Percentiles rank a stretch among this genome's conserved stretches.
phyloP scores from a whole-genome alignment of 495 filamentous ascomycete genomes.

The Penicillium psychrofluorescens region DNA sequence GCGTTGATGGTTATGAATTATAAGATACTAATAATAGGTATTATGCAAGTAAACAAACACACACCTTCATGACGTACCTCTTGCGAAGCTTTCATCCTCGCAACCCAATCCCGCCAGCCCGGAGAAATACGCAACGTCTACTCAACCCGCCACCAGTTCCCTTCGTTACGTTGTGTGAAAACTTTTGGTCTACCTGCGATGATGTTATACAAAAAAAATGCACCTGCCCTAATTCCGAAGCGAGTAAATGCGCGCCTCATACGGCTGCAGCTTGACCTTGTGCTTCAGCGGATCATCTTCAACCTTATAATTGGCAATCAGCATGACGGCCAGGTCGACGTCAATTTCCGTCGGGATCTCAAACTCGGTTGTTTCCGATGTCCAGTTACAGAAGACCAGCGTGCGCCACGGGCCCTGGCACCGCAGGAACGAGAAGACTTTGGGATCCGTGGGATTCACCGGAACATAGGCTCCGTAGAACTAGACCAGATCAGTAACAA shows the following conservation, averaged over 20 bases:
- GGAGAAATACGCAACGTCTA: too few relatives aligned
- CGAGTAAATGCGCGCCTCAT: conserved; percentile 11
- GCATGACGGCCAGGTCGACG: conserved; percentile 7
- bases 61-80: too few relatives aligned
- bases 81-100: too few relatives aligned
- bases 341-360: conserved; percentile 4
- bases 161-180: too few relatives aligned
- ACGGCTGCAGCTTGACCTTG: conserved; percentile 2
- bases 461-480: conserved; percentile 11
- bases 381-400: conserved; percentile 7
- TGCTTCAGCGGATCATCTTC: conserved; percentile 1
- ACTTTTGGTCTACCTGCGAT: too few relatives aligned
- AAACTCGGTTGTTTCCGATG: not conserved
- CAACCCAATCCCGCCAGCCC: too few relatives aligned
- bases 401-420: conserved; percentile 7
- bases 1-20: too few relatives aligned
- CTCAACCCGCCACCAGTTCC: too few relatives aligned
- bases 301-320: conserved; percentile 6
- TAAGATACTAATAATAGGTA: too few relatives aligned
- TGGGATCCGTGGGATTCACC: conserved; percentile 3
- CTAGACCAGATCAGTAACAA: not conserved
- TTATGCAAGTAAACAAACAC: too few relatives aligned
- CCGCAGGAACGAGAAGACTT: conserved; percentile 11
- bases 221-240: conserved; percentile 4
- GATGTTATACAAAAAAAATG: too few relatives aligned